A percentile compares a stretch with the other conserved stretches of the same genome.
These are phyloP conservation scores for Dictyostelium citrinum DNA, from an alignment of 78 protist species.

Conservation along the genomic window DNA sequence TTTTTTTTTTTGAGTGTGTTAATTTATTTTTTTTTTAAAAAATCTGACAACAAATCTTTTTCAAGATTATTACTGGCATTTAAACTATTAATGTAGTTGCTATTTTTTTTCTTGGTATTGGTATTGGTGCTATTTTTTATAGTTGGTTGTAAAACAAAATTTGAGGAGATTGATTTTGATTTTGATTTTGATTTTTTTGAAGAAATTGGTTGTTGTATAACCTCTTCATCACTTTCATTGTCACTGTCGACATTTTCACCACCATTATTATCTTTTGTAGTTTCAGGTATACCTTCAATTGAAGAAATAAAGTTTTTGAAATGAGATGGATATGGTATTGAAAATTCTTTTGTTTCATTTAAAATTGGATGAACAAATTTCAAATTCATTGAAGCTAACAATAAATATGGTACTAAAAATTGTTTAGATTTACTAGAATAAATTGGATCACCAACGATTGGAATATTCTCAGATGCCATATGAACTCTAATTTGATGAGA, in stretches of 20 bases:
- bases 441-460: conserved; percentile 84
- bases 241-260: neutral
- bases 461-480: conserved; percentile 17
- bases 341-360: conserved; percentile 11
- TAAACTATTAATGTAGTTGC: neutral
- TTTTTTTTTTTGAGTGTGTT: neutral
- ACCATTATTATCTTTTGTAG: neutral
- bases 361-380: conserved; percentile 54
- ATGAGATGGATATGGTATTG: conserved; percentile 55
- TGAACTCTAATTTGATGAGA: conserved; percentile 73
- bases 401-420: conserved; percentile 39
- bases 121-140: neutral
- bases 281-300: conserved; percentile 6
- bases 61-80: neutral
- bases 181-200: neutral
- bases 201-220: neutral
- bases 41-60: neutral
- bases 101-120: neutral
- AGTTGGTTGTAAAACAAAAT: neutral
- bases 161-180: neutral
- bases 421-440: conserved; percentile 41
- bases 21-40: neutral
- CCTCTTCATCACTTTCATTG: neutral
- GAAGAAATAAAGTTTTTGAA: conserved; percentile 31
- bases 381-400: conserved; percentile 48